Conservation (phyloP, 1,284 basidiomycete genomes). For the Leccinum griseonigrum region DNA sequence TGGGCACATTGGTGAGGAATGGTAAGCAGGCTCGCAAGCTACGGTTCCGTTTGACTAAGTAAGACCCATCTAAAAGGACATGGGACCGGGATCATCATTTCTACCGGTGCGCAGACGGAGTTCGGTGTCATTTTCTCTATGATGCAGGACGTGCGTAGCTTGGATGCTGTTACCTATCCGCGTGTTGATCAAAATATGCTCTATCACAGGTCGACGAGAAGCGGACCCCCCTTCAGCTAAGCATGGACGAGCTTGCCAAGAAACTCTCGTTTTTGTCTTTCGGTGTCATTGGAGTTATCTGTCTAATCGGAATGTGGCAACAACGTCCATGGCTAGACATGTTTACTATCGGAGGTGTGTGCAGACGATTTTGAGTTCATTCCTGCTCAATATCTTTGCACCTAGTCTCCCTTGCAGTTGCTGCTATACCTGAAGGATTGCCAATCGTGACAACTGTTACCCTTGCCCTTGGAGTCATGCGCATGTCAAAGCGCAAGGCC, state of each 20-base stretch:
- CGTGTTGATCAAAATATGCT: background rate
- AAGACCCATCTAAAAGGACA: conserved; percentile 48
- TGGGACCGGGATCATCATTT: conserved; percentile 87
- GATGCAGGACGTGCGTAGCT: conserved; percentile 86
- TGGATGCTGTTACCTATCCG: background rate
- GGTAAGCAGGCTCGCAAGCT: conserved; percentile 44
- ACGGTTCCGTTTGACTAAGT: conserved; percentile 6
- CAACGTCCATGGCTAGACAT: conserved; percentile 92
- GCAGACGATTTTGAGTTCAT: background rate
- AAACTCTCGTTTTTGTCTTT: conserved; percentile 90
- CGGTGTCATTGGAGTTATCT: conserved; percentile 90
- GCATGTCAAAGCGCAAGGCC: conserved; percentile 93
- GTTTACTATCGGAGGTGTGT: conserved; percentile 95
- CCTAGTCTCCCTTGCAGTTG: conserved; percentile 91
- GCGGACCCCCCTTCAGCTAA: conserved; percentile 89
- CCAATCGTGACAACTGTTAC: conserved; percentile 98
- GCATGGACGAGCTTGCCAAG: conserved; percentile 96
- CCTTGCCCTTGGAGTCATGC: conserved; percentile 88
- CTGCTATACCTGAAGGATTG: conserved; percentile 95
- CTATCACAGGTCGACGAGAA: conserved; percentile 78
- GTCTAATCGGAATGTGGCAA: conserved; percentile 87
- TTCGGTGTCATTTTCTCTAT: conserved; percentile 97
- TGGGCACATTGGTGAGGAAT: conserved; percentile 96
- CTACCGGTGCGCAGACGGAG: conserved; percentile 87
- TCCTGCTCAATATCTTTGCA: conserved; percentile 9